These are phyloP conservation scores for Monosporascus sp. DNA, from an alignment of 2,329 filamentous ascomycete genomes.

Conservation along the genomic window DNA sequence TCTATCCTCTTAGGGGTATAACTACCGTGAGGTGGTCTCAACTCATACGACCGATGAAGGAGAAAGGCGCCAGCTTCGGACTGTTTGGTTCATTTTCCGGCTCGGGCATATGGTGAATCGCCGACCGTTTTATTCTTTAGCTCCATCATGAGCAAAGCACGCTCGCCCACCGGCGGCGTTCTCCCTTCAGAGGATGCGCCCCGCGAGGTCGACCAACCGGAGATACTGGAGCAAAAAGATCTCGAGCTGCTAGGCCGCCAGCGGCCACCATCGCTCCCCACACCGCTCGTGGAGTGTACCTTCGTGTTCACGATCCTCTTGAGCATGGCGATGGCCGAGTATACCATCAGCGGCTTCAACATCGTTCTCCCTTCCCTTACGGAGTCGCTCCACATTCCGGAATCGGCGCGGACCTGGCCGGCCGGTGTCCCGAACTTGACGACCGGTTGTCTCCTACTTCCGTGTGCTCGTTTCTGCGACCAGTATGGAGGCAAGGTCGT, in stretches of 20 bases:
- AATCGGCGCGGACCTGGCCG: constrained; percentile 57
- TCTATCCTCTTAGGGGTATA: too few relatives aligned
- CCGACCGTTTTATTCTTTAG: too few relatives aligned
- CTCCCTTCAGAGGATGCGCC: constrained; percentile 2
- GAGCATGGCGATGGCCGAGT: constrained; percentile 62
- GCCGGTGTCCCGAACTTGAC: constrained; percentile 56
- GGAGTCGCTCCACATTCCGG: constrained; percentile 58
- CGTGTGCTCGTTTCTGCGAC: constrained; percentile 58
- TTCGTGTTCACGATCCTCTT: constrained; percentile 57
- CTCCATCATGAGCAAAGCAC: too few relatives aligned
- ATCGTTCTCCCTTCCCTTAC: constrained; percentile 66
- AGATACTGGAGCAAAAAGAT: constrained; percentile 18
- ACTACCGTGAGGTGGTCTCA: too few relatives aligned
- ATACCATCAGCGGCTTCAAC: constrained; percentile 71
- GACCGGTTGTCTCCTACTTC: constrained; percentile 53
- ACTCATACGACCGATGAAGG: too few relatives aligned
- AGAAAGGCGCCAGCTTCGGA: too few relatives aligned
- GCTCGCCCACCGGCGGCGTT: too few relatives aligned
- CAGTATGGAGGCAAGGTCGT: constrained; percentile 58
- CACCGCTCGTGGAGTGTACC: constrained; percentile 46
- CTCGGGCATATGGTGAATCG: too few relatives aligned
- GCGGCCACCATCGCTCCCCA: constrained; percentile 48
- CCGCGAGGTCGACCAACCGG: constrained; percentile 12
- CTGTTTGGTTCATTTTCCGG: too few relatives aligned
- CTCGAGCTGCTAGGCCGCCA: constrained; percentile 56